Conservation (phyloP, 192 early-diverging fungal species). For the Mortierella hygrophila region DNA sequence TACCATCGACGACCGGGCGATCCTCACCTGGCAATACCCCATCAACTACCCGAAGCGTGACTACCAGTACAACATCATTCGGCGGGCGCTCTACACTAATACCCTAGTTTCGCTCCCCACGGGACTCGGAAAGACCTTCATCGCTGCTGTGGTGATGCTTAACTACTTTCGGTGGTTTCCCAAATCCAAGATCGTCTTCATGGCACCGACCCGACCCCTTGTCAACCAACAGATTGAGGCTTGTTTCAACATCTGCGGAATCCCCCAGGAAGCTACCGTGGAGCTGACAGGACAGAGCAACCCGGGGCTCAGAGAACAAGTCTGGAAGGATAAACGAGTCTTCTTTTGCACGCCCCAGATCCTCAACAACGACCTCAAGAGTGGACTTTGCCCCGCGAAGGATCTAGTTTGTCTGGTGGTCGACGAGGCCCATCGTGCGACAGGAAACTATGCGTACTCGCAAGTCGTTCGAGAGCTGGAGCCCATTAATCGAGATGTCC, state of each 20-base stretch:
- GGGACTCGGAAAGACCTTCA: slow-evolving; percentile 94
- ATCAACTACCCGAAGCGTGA: slow-evolving; percentile 78
- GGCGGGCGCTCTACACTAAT: slow-evolving; percentile 81
- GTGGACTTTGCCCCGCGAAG: slow-evolving; percentile 73
- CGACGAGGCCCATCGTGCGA: slow-evolving; percentile 93
- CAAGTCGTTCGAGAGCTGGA: slow-evolving; percentile 76
- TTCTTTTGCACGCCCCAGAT: slow-evolving; percentile 93
- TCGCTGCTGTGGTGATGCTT: slow-evolving; percentile 95
- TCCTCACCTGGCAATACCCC: slow-evolving; percentile 82
- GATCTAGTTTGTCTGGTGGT: slow-evolving; percentile 81
- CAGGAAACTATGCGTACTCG: slow-evolving; percentile 86
- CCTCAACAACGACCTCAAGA: slow-evolving; percentile 85
- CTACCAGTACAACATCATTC: slow-evolving; percentile 92
- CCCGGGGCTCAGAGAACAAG: slow-evolving; percentile 54
- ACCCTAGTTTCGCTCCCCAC: slow-evolving; percentile 89
- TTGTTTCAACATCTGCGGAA: slow-evolving; percentile 84
- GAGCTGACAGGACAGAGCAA: slow-evolving; percentile 77
- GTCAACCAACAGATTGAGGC: slow-evolving; percentile 94
- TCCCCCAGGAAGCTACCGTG: slow-evolving; percentile 71
- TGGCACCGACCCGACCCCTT: slow-evolving; percentile 93
- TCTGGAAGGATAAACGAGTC: slow-evolving; percentile 79
- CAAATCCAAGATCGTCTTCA: slow-evolving; percentile 84
- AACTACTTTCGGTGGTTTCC: slow-evolving; percentile 96
- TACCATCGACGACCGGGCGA: slow-evolving; percentile 59
- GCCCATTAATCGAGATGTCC: slow-evolving; percentile 63